phyloP scores from a whole-genome alignment of 768 basidiomycete genomes.

The Austroboletus eburneus region DNA sequence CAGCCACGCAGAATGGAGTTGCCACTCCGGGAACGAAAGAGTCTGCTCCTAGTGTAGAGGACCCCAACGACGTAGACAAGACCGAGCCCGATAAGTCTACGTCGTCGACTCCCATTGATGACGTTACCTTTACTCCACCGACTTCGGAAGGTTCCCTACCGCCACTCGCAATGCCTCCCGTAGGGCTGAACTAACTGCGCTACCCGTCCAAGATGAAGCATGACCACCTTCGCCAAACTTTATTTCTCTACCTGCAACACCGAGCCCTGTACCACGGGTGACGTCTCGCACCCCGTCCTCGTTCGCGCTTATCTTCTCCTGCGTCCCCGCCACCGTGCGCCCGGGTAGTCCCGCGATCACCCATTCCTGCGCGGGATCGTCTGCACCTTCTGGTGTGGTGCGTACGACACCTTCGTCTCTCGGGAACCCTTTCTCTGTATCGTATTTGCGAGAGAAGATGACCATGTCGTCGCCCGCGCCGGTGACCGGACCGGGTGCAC shows the following conservation, averaged over 20 bases:
- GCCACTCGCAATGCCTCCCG: not conserved
- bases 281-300: constrained; percentile 28
- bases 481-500: constrained; percentile 26
- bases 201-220: constrained; percentile 3
- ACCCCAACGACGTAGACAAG: constrained; percentile 11
- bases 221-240: constrained; percentile 18
- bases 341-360: constrained; percentile 21
- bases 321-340: constrained; percentile 31
- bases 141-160: constrained; percentile 3
- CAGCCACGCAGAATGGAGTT: constrained; percentile 1
- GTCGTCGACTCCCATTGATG: constrained; percentile 19
- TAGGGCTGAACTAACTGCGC: constrained; percentile 6
- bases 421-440: constrained; percentile 2
- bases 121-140: constrained; percentile 18
- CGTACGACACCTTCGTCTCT: constrained; percentile 12
- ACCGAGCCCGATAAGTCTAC: constrained; percentile 8
- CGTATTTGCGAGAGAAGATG: constrained; percentile 15
- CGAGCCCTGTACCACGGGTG: constrained; percentile 23
- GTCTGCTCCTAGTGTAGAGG: not conserved
- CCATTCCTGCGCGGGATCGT: constrained; percentile 26
- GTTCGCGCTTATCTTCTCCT: constrained; percentile 29
- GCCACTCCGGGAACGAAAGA: constrained; percentile 1
- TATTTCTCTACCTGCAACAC: constrained; percentile 18
- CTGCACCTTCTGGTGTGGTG: constrained; percentile 9
- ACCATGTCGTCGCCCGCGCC: constrained; percentile 28